Base-by-base conservation (phyloP, 1,284 basidiomycete species). In the Ustilago bromivora region DNA sequence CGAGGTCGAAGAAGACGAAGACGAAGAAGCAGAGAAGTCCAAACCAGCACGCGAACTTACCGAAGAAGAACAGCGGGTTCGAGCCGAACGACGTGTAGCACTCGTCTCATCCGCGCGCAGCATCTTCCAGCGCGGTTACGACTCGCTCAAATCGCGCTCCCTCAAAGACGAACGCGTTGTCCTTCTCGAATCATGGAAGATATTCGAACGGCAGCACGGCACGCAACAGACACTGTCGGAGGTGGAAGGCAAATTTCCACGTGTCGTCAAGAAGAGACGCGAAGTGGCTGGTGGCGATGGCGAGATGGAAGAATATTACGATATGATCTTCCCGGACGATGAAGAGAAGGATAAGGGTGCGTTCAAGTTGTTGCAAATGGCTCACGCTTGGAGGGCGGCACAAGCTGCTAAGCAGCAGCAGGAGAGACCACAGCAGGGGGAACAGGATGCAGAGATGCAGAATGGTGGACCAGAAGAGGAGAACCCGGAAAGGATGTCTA, bases 101-200 rank as follows among this genome's bases (percentile, higher is more conserved):
- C 92, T 96, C 85, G 84, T 90, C 4, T 88, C 89, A 35, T 81
- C 90, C 40, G 94, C 95, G 0, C 88, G 95, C 56, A 88, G 89
- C 63, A 91, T 97, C 49, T 96, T 96, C 80, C 90, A 94, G 78
- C 89, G 93, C 32, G 95, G 91, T 0, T 98, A 97, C 87, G 92
- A 92, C 78, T 92, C 94, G 82, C 89, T 98, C 78, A 94, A 94
- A 86, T 88, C 85, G 51, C 92, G 92, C 79, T 90, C 89, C 5
- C 88, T 96, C 61, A 97, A 97, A 87, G 92, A 93, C 82, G 94
- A 98, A 92, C 93, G 95, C 62, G 93, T 95, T 49, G 91, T 93
- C 7, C 88, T 98, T 11, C 90, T 98, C 23, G 93, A 96, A 85
- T 92, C 94, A 1, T 98, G 96, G 96, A 96, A 96, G 87, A 88